Conservation (phyloP, 1,139 yeast genomes). For the Geotrichum bryndzae region DNA sequence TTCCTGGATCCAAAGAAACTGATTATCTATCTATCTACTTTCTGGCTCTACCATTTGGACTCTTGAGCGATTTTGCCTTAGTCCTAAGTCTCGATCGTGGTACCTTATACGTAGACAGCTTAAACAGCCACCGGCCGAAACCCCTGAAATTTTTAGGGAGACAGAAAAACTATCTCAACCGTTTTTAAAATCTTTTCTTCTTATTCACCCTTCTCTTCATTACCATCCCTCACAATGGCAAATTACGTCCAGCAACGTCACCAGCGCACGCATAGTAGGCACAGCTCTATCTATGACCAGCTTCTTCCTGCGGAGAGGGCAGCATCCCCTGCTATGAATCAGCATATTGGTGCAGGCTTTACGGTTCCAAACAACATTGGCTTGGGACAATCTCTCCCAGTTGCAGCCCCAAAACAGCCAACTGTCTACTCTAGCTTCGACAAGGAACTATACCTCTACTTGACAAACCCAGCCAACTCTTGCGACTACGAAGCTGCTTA, state of each 20-base stretch:
- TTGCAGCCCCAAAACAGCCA: background rate
- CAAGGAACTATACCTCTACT: conserved; percentile 9
- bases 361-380: background rate
- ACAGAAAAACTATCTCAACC: background rate
- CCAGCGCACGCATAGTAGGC: conserved; percentile 2
- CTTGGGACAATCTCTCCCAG: background rate
- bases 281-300: conserved; percentile 3
- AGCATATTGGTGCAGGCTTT: conserved; percentile 2
- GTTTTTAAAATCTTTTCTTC: background rate
- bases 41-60: background rate
- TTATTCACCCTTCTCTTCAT: background rate
- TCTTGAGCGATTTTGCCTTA: background rate
- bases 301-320: background rate
- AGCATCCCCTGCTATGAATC: conserved; percentile 2
- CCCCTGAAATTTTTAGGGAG: background rate
- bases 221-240: background rate
- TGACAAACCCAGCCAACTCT: conserved; percentile 15
- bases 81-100: background rate
- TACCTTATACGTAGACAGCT: background rate
- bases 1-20: too few relatives aligned
- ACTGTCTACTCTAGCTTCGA: conserved; percentile 11
- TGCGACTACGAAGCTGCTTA: conserved; percentile 15
- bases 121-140: background rate
- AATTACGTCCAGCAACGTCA: background rate
- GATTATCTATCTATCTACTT: background rate